Base-by-base conservation (phyloP, 768 basidiomycete genomes). In the Antrodiella citrinella region DNA sequence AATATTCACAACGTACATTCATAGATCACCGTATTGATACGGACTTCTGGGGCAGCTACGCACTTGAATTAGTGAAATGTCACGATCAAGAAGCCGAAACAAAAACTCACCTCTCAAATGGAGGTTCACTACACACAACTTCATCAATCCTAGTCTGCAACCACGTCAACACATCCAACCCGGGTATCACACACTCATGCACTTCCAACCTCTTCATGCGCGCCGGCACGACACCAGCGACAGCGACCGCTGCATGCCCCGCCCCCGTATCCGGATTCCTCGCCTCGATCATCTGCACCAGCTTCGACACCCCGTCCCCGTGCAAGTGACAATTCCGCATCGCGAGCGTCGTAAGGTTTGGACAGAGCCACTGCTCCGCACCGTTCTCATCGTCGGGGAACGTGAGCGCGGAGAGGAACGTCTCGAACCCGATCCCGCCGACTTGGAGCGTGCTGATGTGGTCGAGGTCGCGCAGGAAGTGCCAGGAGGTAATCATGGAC, bases 131-230 rank as follows among this genome's bases (percentile, higher is more conserved):
- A 56, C 80, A 83, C 22, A 75, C 67, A 1, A 87, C 82, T 24
- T 78, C 77, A 13, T 75, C 76, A 43, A 88, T 73, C 50, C 85
- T 67, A 48, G 66, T 71, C 61, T 73, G 74, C 58, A 89, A 58
- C 86, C 85, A 88, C 58, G 71, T 69, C 55, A 85, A 65, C 44
- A 89, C 82, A 59, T 89, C 86, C 62, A 75, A 72, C 1, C 84
- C 84, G 11, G 86, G 65, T 51, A 69, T 72, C 40, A 77, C 70
- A 64, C 85, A 88, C 51, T 86, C 84, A 57, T 78, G 59, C 70
- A 87, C 54, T 65, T 87, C 85, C 26, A 90, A 59, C 46, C 69
- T 67, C 57, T 69, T 72, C 55, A 89, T 62, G 58, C 76, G 72
- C 53, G 67, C 67, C 0, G 82, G 82, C 7, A 70, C 66, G n/a